Conservation (phyloP, 1,284 basidiomycete genomes). For the Ceratobasidium sp. region DNA sequence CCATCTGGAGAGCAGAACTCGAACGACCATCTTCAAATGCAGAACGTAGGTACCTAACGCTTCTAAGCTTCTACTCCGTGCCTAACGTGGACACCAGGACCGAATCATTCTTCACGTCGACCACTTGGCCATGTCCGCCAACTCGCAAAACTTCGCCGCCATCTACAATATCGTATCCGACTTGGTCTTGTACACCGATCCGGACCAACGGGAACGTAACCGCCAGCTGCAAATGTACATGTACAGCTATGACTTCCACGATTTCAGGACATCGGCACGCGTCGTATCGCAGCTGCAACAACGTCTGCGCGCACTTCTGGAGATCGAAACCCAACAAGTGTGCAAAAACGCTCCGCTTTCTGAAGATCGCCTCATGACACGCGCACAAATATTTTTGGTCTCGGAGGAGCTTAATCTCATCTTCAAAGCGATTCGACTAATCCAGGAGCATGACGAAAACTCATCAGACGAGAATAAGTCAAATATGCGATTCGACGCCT, state of each 20-base stretch:
- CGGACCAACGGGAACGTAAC: constrained; percentile 77
- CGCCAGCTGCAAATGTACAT: constrained; percentile 86
- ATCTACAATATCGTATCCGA: constrained; percentile 91
- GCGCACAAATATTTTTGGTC: constrained; percentile 79
- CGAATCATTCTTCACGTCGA: constrained; percentile 84
- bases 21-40: constrained; percentile 77
- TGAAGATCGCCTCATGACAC: constrained; percentile 68
- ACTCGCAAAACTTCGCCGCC: constrained; percentile 84
- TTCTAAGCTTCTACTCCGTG: constrained; percentile 12
- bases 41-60: constrained; percentile 66
- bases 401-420: constrained; percentile 86
- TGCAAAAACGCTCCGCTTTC: constrained; percentile 60
- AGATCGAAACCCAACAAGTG: constrained; percentile 59
- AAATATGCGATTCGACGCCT: constrained; percentile 82
- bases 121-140: constrained; percentile 89
- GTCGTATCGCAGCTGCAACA: constrained; percentile 81
- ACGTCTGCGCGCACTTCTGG: constrained; percentile 74
- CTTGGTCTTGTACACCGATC: constrained; percentile 88
- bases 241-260: constrained; percentile 91
- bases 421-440: constrained; percentile 88
- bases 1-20: constrained; percentile 55
- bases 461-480: constrained; percentile 77
- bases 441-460: constrained; percentile 72
- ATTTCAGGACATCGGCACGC: constrained; percentile 72
- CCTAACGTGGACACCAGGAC: constrained; percentile 64